Evolutionary conservation across 495 filamentous ascomycete genomes (phyloP), one percentile per base, ranked within the genome.

Genomic region (Podospora sp.): DNA sequence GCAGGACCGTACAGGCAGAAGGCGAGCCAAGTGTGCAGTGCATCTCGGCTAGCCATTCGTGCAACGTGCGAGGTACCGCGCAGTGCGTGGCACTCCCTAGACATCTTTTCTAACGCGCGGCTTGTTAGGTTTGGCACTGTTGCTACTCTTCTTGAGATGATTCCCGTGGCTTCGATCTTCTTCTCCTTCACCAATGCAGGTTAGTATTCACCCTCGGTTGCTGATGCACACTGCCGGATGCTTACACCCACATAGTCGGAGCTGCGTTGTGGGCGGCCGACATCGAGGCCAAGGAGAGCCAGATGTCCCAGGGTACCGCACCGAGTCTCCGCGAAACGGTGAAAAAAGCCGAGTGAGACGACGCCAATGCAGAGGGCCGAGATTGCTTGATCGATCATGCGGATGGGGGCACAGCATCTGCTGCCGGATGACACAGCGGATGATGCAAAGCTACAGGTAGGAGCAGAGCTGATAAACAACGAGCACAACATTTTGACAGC

Each of bases 231-330:
- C 11, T 27, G 49, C 33, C 16, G 12, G 12, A 46, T 4, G 22
- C 35, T 27, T 33, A 26, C 71, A 80, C 36, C 81, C 71, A 62
- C 36, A 63, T 33, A 82, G 82, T 94, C 59, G 95, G 94, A 0
- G 95, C 95, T 25, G 95, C 93, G 21, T 81, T 99, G 27, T 99
- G 93, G 93, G 94, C 95, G 22, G 90, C 92, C 7, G 94, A 97
- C 80, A 85, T 97, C 62, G 95, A 98, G 78, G 83, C 85, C 66
- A 84, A 80, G 67, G 81, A 80, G 53, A 80, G 72, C 29, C 61
- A 74, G 56, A 83, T 83, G 82, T 74, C 76, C 29, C 68, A 77
- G 60, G 81, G 78, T 35, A 88, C 85, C 11, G 84, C 84, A 21
- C 85, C 86, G 1, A 80, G 74, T 6, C 71, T 89, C 62, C 80